These are phyloP conservation scores for Cenchrus fungigraminus DNA, from an alignment of 176 grass and related monocot genomes.

Conservation along the genomic window DNA sequence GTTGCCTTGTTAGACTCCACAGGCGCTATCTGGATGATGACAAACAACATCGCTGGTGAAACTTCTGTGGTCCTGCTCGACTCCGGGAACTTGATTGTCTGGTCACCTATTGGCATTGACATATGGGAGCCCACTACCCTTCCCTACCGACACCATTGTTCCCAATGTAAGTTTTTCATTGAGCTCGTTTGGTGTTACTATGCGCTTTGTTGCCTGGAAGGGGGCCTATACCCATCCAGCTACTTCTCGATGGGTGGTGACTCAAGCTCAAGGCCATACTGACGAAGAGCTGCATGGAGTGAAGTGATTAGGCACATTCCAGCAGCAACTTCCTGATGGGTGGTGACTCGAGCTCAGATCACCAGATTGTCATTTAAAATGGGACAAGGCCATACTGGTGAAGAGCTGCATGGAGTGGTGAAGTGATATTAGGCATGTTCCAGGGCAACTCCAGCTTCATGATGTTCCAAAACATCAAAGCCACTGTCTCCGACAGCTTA, in stretches of 20 bases:
- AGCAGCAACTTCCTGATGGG: slow-evolving; percentile 23
- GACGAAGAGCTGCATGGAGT: too few species aligned
- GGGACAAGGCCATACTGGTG: slow-evolving; percentile 27
- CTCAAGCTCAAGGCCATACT: too few species aligned
- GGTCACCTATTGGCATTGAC: not conserved
- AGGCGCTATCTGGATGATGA: slow-evolving; percentile 39
- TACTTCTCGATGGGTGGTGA: too few species aligned
- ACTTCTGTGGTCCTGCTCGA: not conserved
- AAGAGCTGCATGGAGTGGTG: slow-evolving; percentile 39
- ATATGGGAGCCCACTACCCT: slow-evolving; percentile 45
- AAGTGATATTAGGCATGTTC: not conserved
- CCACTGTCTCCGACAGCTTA: too few species aligned
- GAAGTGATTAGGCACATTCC: too few species aligned
- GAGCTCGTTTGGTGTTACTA: not conserved
- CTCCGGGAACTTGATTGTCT: slow-evolving; percentile 41
- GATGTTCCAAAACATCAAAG: too few species aligned
- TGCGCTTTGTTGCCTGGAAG: slow-evolving; percentile 44
- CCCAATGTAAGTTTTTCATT: slow-evolving; percentile 37
- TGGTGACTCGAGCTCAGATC: slow-evolving; percentile 22
- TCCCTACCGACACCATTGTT: slow-evolving; percentile 43
- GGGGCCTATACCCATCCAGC: slow-evolving; percentile 40
- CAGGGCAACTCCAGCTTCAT: too few species aligned
- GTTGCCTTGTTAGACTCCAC: slow-evolving; percentile 4
- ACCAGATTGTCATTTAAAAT: slow-evolving; percentile 33
- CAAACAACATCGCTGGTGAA: not conserved